Evolutionary conservation across 306 rosid species (phyloP), one percentile per base, ranked within the genome.

Genomic region (Canavalia gladiata): DNA sequence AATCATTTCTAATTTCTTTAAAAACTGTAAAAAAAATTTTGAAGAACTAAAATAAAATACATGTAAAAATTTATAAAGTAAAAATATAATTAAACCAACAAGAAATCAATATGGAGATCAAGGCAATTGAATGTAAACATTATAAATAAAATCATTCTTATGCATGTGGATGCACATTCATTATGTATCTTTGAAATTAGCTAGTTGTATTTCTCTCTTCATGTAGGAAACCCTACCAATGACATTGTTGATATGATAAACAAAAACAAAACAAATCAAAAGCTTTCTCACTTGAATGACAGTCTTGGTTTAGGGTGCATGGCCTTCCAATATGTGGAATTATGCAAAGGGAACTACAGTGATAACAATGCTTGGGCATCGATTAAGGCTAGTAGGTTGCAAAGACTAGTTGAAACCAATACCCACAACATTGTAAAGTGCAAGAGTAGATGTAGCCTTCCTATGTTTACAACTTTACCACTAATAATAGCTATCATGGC

Each of bases 261-360:
- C 90, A 77, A 77, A 41, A 95, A 95, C 43, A 86, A 93, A 75
- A 95, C 97, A 1, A 86, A 91, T 18, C 90, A 81, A 12, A 93
- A 93, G 76, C 90, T 95, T 30, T 68, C 87, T 11, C 86, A 42
- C 64, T 87, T 95, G 56, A 88, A 84, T 4, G 93, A 90, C 82
- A 91, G 88, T 49, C 89, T 96, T 5, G 99, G 99, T 72, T 92
- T 95, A 2, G 99, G 97, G 52, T 95, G 99, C 88, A 93, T 95
- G 91, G 99, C 99, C 33, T 80, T 95, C 77, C 98, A 93, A 58
- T 93, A 88, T n/a, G 87, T 84, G 3, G 90, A 95, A 62, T 74
- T 85, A 35, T 95, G 99, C 94, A 87, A 87, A 83, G 84, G 90
- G 28, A 93, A 93, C 86, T 95, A 95, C 91, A 82, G 91, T 1